phyloP scores from a whole-genome alignment of 176 grass and related monocot species.

The Oryza nivara region DNA sequence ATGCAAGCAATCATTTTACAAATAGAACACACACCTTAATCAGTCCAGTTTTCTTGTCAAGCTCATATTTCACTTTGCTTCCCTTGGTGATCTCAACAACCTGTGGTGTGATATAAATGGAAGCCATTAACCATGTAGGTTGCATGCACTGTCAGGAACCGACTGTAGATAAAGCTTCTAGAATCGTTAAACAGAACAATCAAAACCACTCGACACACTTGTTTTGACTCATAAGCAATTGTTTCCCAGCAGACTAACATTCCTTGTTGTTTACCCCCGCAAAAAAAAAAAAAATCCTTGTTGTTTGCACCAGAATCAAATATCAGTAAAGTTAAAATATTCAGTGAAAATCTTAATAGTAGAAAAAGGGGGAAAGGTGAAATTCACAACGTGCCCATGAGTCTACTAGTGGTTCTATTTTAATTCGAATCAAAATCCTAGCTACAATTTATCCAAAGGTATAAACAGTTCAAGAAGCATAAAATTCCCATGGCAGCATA shows the following conservation, averaged over 20 bases:
- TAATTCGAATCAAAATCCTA: background rate
- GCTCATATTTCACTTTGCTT: conserved; percentile 86
- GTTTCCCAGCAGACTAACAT: background rate
- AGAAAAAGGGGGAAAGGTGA: background rate
- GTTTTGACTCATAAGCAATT: background rate
- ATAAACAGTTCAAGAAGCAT: background rate
- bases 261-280: background rate
- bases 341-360: background rate
- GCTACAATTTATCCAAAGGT: background rate
- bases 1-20: background rate
- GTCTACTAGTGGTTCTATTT: background rate
- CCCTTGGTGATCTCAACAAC: conserved; percentile 84
- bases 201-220: background rate
- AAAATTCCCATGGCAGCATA: background rate
- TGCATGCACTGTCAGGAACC: background rate
- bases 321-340: background rate
- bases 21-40: conserved; percentile 59
- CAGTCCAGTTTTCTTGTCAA: conserved; percentile 80
- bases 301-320: conserved; percentile 17
- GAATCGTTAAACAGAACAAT: background rate
- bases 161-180: conserved; percentile 4
- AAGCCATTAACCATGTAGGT: background rate
- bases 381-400: background rate
- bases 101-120: conserved; percentile 26
- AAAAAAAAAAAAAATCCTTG: background rate